phyloP scores from a whole-genome alignment of 108 stramenopile species.

The Skeletonema menzelii region DNA sequence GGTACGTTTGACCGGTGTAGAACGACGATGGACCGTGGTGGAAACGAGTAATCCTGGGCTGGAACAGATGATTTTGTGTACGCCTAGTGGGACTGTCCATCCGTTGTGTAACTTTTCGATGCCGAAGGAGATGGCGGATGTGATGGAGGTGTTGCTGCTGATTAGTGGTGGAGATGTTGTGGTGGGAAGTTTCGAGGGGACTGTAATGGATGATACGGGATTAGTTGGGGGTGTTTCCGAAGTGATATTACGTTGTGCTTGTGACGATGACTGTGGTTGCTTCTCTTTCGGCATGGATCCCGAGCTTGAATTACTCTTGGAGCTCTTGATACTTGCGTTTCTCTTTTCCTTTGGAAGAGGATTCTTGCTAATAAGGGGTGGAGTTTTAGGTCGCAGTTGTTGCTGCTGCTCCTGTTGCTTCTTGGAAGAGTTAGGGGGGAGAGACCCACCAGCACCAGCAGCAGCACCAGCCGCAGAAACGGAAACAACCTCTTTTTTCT shows the following conservation, averaged over 20 bases:
- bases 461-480: background rate
- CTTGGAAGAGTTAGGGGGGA: background rate
- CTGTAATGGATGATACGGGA: background rate
- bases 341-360: background rate
- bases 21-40: conserved; percentile 19
- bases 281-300: background rate
- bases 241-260: background rate
- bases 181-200: background rate
- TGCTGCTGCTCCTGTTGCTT: background rate
- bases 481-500: background rate
- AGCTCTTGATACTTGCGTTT: background rate
- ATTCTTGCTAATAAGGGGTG: background rate
- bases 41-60: conserved; percentile 26
- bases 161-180: background rate
- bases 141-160: background rate
- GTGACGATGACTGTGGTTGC: background rate
- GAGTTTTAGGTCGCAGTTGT: background rate
- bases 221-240: background rate
- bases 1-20: conserved; percentile 9
- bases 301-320: background rate
- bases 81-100: conserved; percentile 32
- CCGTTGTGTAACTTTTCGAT: conserved; percentile 15
- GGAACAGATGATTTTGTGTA: conserved; percentile 26
- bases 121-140: conserved; percentile 1
- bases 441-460: background rate